Percentiles rank a stretch among this genome's conserved stretches.
phyloP scores from a whole-genome alignment of 2,329 filamentous ascomycete species.

The Ampelomyces quisqualis region DNA sequence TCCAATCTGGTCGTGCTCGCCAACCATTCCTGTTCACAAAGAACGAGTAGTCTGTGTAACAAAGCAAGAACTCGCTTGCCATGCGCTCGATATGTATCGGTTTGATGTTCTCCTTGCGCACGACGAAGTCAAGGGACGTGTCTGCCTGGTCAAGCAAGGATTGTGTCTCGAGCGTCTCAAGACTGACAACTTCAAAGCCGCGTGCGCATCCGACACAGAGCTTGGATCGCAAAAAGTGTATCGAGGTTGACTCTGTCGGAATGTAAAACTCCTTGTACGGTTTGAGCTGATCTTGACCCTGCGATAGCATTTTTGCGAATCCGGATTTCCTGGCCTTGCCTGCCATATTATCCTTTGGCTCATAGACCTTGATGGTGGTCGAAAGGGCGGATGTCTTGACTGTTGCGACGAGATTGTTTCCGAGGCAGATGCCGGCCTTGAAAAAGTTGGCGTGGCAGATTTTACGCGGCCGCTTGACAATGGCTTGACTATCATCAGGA shows the following conservation, averaged over 20 bases:
- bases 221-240: constrained; percentile 96
- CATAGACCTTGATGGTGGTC: constrained; percentile 98
- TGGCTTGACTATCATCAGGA: constrained; percentile 69
- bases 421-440: constrained; percentile 92
- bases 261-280: constrained; percentile 91
- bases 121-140: constrained; percentile 95
- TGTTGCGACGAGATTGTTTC: constrained; percentile 90
- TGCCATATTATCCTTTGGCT: constrained; percentile 91
- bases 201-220: constrained; percentile 93
- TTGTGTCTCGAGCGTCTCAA: constrained; percentile 97
- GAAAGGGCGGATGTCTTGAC: constrained; percentile 93
- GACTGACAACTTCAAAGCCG: constrained; percentile 94
- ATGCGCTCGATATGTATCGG: constrained; percentile 97
- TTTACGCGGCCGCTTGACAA: constrained; percentile 87
- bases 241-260: constrained; percentile 94
- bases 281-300: constrained; percentile 89
- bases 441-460: constrained; percentile 99
- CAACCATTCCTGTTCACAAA: constrained; percentile 99
- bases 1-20: constrained; percentile 94
- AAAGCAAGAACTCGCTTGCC: constrained; percentile 94
- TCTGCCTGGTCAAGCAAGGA: constrained; percentile 96
- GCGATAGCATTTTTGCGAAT: constrained; percentile 92
- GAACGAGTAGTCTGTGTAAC: constrained; percentile 98
- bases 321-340: constrained; percentile 96
- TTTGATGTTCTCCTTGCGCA: constrained; percentile 86